Evolutionary conservation across 2,329 filamentous ascomycete species (phyloP), one percentile per base, ranked within the genome.

Genomic region (Lachnellula cervina): DNA sequence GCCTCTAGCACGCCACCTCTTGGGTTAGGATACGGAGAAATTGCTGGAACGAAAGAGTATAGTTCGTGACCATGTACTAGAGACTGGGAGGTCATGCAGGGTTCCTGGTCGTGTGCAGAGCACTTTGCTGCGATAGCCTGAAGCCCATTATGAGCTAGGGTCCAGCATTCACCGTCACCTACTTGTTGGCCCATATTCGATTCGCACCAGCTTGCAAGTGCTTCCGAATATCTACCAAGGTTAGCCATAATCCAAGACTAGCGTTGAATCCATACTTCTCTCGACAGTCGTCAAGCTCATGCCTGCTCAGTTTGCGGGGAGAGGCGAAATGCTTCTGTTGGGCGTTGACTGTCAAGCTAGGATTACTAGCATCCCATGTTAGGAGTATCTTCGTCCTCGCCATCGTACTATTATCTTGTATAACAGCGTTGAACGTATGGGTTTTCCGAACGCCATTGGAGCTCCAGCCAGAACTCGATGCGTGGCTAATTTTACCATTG

Each of bases 101-200:
- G 63, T 52, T 70, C 68, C 35, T 63, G 55, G 11, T 63, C 65
- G 4, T 57, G 53, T 2, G 58, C 54, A 13, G 54, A 56, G 43
- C 59, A 62, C 4, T 57, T 59, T 19, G 52, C 50, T 4, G 64
- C 65, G 19, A 71, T 54, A 4, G 62, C 63, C 37, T 64, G 54
- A 3, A 72, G 59, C 3, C 64, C 70, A 37, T 69, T 60, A 35
- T 67, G 61, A 6, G 70, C 70, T 16, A 73, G 61, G 4, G 71
- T 71, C 70, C 71, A 73, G 53, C 71, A 73, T 54, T 72, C 70
- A 5, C 71, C 71, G 54, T 73, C 66, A 11, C 71, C 72, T 3
- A 73, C 70, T 55, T 67, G 61, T 11, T 55, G 56, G 2, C 69
- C 70, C 28, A 70, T 59, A 47, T 63, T 55, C 3, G 56, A 55